Percentiles rank a stretch among this genome's conserved stretches.
These are phyloP conservation scores for Sugiyamaella neomexicana DNA, from an alignment of 1,139 yeast species.

Conservation along the genomic window DNA sequence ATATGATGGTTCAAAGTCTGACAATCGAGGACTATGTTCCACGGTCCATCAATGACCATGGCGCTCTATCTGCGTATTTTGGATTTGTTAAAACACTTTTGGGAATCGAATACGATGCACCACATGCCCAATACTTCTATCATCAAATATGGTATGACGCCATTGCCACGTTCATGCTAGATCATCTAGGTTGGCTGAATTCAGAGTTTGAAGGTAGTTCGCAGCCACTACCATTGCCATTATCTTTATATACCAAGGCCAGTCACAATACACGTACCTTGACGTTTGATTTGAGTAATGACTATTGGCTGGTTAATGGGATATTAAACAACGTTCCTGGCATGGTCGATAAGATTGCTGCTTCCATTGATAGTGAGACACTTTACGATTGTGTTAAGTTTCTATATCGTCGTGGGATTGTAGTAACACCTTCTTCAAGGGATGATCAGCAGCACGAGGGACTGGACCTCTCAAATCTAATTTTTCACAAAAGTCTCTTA, in stretches of 20 bases:
- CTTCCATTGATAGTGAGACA: slow-evolving; percentile 7
- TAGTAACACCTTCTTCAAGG: neutral
- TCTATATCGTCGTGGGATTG: neutral
- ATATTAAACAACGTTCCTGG: neutral
- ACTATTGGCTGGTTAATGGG: slow-evolving; percentile 6
- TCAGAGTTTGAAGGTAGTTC: neutral
- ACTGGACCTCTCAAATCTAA: neutral
- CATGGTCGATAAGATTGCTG: slow-evolving; percentile 1
- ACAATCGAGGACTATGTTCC: slow-evolving; percentile 9
- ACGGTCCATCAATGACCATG: slow-evolving; percentile 10
- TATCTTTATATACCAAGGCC: neutral
- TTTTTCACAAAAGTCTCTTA: slow-evolving; percentile 1
- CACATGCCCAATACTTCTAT: slow-evolving; percentile 1
- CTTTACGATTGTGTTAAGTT: slow-evolving; percentile 5
- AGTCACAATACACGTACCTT: neutral
- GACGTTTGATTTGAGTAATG: neutral
- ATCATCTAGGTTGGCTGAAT: slow-evolving; percentile 12
- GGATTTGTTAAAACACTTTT: slow-evolving; percentile 7
- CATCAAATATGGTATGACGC: slow-evolving; percentile 15
- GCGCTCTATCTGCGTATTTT: slow-evolving; percentile 12
- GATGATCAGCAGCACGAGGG: neutral
- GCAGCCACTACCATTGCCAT: neutral
- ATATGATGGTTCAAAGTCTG: neutral
- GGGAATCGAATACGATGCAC: neutral
- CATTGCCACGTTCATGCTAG: slow-evolving; percentile 10